Evolutionary conservation across 2,329 filamentous ascomycete species (phyloP), one percentile per base, ranked within the genome.

Genomic region (Colletotrichum eremochloae): DNA sequence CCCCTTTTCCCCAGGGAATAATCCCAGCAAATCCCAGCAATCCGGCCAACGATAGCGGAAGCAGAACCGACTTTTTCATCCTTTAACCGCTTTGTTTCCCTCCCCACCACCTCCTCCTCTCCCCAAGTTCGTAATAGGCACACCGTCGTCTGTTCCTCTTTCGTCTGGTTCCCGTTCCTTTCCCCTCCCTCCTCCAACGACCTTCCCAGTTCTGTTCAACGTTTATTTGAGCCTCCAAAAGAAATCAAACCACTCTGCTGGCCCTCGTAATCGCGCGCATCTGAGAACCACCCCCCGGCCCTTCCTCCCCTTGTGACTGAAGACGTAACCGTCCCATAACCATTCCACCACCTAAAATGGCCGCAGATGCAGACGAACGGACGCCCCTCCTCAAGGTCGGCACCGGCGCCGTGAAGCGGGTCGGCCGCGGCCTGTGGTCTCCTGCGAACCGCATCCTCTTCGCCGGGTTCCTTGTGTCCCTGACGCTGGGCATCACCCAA

Each of bases 391-490:
- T 72, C 61, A 72, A 65, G 31, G 64, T 48, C 70, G 70, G 70
- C 55, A 60, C 70, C 55, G 70, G 70, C 40, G 66, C 70, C 70
- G 70, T 72, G 66, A 72, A 72, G 66, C 70, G 70, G 70, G 66
- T 70, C 66, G 66, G 70, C 29, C 55, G 60, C 60, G 48, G 70
- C 48, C 48, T 72, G 36, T 72, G 70, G 70, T 72, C 70, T 24
- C 72, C 72, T 46, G 68, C 68, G 76, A 84, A 87, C 71, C 84
- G 85, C 15, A 84, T 89, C 55, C 80, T 92, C 46, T 77, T 92
- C 55, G 87, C 88, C 68, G 88, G 87, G 8, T 91, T 91, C 76
- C 80, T 92, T 20, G 87, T 91, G 66, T 90, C 85, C 4, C 74
- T 86, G 38, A 83, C 84, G 1, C 86, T 87, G 67, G 84, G 82